These are phyloP conservation scores for Ambrosiella beaveri DNA, from an alignment of 2,329 filamentous ascomycete genomes.

Conservation along the genomic window DNA sequence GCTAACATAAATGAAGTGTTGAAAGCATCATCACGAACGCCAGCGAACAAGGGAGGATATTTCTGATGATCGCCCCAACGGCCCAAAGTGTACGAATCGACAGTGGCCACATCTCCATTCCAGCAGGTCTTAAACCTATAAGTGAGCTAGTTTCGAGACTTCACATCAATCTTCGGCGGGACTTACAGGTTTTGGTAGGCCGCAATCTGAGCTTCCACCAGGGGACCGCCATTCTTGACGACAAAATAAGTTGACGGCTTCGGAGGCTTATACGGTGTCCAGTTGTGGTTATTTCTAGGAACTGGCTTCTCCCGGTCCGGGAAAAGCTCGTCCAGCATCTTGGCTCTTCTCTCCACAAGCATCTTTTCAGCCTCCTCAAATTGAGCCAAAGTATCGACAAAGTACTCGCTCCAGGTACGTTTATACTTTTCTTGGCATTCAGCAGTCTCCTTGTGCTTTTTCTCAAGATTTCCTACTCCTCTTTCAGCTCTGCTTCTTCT, in stretches of 20 bases:
- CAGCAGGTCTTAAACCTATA: conserved; percentile 54
- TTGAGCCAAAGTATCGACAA: conserved; percentile 34
- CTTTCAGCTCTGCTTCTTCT: conserved; percentile 13
- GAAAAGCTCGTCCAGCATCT: conserved; percentile 47
- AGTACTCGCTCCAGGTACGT: conserved; percentile 31
- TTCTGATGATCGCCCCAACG: conserved; percentile 37
- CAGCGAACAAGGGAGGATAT: conserved; percentile 45
- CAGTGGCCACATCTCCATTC: conserved; percentile 46
- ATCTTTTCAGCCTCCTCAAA: conserved; percentile 28
- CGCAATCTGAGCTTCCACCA: background rate
- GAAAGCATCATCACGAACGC: conserved; percentile 32
- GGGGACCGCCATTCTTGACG: background rate
- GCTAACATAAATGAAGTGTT: conserved; percentile 52
- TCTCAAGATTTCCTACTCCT: conserved; percentile 16
- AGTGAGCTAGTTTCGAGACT: conserved; percentile 23
- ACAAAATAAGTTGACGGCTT: background rate
- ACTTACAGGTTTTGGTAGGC: background rate
- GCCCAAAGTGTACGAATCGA: conserved; percentile 46
- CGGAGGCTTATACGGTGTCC: conserved; percentile 24
- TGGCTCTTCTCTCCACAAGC: conserved; percentile 44
- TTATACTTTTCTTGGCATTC: conserved; percentile 31
- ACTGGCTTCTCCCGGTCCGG: conserved; percentile 26
- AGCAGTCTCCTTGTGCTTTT: conserved; percentile 28
- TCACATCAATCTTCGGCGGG: background rate
- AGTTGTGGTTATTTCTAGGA: conserved; percentile 13